A percentile compares a stretch with the other conserved stretches of the same genome.
phyloP scores from a whole-genome alignment of 768 basidiomycete species.

The Leucocoprinus birnbaumii region DNA sequence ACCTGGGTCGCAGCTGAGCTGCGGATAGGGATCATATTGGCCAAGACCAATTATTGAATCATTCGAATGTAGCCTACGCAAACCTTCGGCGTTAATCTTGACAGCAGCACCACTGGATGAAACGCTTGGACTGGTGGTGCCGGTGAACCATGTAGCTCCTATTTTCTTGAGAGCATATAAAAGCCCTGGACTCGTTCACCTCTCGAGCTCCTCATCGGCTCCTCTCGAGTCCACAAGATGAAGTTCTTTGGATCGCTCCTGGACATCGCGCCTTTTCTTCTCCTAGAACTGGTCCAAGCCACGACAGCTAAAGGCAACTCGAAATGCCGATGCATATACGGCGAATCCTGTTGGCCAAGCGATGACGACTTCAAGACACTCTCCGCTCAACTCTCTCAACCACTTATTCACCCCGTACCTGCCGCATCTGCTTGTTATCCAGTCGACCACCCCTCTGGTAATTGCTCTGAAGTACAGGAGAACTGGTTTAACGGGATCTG shows the following conservation, averaged over 20 bases:
- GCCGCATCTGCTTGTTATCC: conserved; percentile 40
- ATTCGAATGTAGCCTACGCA: too few species aligned
- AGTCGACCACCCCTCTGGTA: conserved; percentile 15
- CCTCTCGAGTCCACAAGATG: too few species aligned
- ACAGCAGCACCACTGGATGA: too few species aligned
- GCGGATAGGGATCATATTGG: too few species aligned
- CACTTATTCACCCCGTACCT: conserved; percentile 36
- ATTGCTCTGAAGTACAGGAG: conserved; percentile 15
- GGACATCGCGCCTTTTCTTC: background rate
- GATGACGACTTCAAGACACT: conserved; percentile 26
- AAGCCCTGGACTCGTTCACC: too few species aligned
- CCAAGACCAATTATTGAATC: too few species aligned
- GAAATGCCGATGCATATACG: conserved; percentile 34
- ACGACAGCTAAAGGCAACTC: background rate
- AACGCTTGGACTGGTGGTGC: too few species aligned
- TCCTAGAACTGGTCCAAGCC: background rate
- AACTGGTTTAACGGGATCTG: conserved; percentile 5
- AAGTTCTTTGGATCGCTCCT: background rate
- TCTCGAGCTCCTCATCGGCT: too few species aligned
- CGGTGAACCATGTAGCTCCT: too few species aligned
- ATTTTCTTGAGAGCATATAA: too few species aligned
- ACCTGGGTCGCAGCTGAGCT: too few species aligned
- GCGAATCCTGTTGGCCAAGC: conserved; percentile 40
- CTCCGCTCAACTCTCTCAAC: conserved; percentile 32
- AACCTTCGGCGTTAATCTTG: too few species aligned